These are phyloP conservation scores for Smittium culicis DNA, from an alignment of 371 early-diverging fungal species.

Conservation along the genomic window DNA sequence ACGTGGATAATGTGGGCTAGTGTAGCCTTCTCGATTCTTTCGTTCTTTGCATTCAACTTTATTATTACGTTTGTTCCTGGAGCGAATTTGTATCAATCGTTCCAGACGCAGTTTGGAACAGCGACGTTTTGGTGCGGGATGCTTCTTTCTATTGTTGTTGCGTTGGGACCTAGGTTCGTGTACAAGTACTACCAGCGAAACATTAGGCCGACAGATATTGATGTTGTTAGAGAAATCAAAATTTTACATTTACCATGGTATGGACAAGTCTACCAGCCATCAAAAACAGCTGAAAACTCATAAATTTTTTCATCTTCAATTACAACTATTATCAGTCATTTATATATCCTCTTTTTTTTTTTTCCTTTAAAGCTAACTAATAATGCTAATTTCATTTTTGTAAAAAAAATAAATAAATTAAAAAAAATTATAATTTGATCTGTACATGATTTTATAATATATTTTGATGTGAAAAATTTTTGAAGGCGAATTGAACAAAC, in stretches of 20 bases:
- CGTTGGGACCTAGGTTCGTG: constrained; percentile 49
- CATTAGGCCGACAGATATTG: constrained; percentile 54
- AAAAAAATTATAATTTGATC: too few relatives aligned
- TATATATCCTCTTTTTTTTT: too few relatives aligned
- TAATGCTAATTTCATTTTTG: too few relatives aligned
- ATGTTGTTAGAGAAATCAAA: constrained; percentile 48
- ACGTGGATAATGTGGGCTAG: constrained; percentile 40
- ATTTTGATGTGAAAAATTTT: too few relatives aligned
- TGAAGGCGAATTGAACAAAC: too few relatives aligned
- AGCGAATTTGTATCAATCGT: constrained; percentile 44
- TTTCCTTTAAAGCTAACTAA: too few relatives aligned
- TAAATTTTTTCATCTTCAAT: too few relatives aligned
- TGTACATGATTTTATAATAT: too few relatives aligned
- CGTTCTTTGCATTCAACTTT: constrained; percentile 39
- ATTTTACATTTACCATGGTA: constrained; percentile 31
- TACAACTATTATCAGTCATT: too few relatives aligned
- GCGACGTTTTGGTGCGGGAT: constrained; percentile 61
- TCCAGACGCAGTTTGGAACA: constrained; percentile 39
- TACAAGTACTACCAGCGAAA: constrained; percentile 44
- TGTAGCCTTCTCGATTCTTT: constrained; percentile 38
- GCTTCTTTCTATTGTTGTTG: constrained; percentile 38
- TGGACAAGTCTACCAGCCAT: too few relatives aligned
- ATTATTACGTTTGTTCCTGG: constrained; percentile 21
- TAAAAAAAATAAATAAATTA: too few relatives aligned
- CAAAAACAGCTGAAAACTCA: too few relatives aligned